Base-by-base conservation (phyloP, 805 yeast genomes). In the Saturnispora galanensis region DNA sequence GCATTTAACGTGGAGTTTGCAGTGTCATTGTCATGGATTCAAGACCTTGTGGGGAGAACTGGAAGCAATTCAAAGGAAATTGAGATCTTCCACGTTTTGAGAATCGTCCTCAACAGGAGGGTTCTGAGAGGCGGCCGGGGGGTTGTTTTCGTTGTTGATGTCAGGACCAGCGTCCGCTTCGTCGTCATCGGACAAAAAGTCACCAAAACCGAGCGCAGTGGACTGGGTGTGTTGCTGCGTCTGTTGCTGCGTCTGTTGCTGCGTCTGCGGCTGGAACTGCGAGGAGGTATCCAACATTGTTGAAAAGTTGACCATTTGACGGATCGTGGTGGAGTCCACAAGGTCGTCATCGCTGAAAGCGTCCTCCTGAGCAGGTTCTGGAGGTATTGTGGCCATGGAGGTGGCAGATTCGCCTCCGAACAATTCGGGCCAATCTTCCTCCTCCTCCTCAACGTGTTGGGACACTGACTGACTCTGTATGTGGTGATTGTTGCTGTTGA, bases 281-380 rank as follows among this genome's bases (percentile, higher is more conserved):
- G 52, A 50, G 11, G 50, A 50, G 5, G 50, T 43, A 17, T 42
- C 47, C 16, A 47, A 28, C 39, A 39, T 40, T 7, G 46, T 46
- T 4, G 52, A 50, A 15, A 47, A 50, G 29, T 33, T 31, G 13
- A 47, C 46, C 16, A 35, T 41, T 42, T 42, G 47, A 15, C 32
- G 40, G 13, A 44, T 40, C 26, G 43, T 39, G 10, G 44, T 37
- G 9, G 35, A 33, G 28, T 39, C 47, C 9, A 37, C 12, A 10
- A 39, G 30, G 6, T 21, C 39, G 15, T 49, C 46, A 9, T 26
- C 16, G 26, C 35, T 36, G n/a, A 26, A 33, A 13, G 21, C 16
- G 6, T 31, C 11, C 17, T 18, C 15, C 21, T 31, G 8, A 10
- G 33, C 16, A 18, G 35, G 31, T 21, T 39, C 42, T 28, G 35